Percentiles rank a stretch among this genome's conserved stretches.
These are phyloP conservation scores for Tripidium arundinaceum DNA, from an alignment of 202 grass and related monocot genomes.

Conservation along the genomic window DNA sequence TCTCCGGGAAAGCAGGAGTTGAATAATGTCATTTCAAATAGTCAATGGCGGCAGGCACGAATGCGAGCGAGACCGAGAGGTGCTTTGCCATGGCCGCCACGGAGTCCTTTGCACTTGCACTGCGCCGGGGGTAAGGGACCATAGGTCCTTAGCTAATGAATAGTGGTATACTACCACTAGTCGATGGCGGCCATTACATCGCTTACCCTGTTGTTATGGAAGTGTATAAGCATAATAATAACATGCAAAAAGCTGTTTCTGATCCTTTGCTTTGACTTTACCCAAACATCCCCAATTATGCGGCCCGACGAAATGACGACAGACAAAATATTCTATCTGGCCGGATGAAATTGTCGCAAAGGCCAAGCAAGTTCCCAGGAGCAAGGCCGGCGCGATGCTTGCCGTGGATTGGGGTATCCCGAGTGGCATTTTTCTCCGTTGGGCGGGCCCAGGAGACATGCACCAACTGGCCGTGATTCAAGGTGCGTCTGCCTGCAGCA, in stretches of 20 bases:
- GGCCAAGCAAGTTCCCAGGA: constrained; percentile 19
- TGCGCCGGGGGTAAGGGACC: neutral
- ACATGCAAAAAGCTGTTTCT: neutral
- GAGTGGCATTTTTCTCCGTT: neutral
- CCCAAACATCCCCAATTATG: constrained; percentile 30
- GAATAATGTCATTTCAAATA: neutral
- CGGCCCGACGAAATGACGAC: neutral
- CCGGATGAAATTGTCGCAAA: neutral
- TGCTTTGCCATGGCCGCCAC: constrained; percentile 23
- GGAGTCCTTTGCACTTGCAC: neutral
- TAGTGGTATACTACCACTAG: neutral
- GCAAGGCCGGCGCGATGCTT: neutral
- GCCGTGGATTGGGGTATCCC: constrained; percentile 7
- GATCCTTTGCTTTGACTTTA: constrained; percentile 32
- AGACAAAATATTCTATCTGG: neutral
- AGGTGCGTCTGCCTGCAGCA: constrained; percentile 47
- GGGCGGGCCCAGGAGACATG: constrained; percentile 16
- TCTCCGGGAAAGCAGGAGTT: constrained; percentile 8
- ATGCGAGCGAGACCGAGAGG: neutral
- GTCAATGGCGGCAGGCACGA: neutral
- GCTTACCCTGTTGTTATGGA: too few species aligned
- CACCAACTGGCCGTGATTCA: constrained; percentile 33
- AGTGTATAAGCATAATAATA: neutral
- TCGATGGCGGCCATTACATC: neutral
- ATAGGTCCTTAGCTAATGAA: neutral